A percentile compares a stretch with the other conserved stretches of the same genome.
These are phyloP conservation scores for Fragaria nilgerrensis DNA, from an alignment of 306 rosid genomes.

Conservation along the genomic window DNA sequence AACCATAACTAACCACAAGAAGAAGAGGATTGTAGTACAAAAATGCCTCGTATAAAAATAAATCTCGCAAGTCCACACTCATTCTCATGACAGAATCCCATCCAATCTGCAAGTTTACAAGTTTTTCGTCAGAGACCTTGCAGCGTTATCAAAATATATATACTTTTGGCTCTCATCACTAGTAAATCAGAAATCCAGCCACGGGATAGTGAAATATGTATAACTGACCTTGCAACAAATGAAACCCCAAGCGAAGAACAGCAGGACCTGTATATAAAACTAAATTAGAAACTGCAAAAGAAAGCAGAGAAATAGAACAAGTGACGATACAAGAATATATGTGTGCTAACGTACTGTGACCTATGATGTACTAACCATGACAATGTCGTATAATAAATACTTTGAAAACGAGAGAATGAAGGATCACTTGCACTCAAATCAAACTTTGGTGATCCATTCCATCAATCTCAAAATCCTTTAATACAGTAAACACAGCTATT, in stretches of 20 bases:
- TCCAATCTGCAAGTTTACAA: slow-evolving; percentile 63
- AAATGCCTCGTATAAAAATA: slow-evolving; percentile 94
- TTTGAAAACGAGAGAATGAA: not conserved
- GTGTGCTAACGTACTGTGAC: slow-evolving; percentile 8
- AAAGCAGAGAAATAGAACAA: slow-evolving; percentile 4
- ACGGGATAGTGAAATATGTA: slow-evolving; percentile 1
- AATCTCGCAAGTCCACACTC: slow-evolving; percentile 88
- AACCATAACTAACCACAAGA: slow-evolving; percentile 66
- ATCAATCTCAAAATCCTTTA: slow-evolving; percentile 2
- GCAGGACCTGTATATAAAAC: slow-evolving; percentile 60
- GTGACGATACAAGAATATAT: slow-evolving; percentile 2
- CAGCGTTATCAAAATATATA: slow-evolving; percentile 20
- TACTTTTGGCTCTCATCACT: slow-evolving; percentile 12
- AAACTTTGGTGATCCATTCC: slow-evolving; percentile 4
- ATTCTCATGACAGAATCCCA: slow-evolving; percentile 99
- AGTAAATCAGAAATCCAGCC: slow-evolving; percentile 8
- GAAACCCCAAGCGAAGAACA: slow-evolving; percentile 80
- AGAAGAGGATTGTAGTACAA: slow-evolving; percentile 97
- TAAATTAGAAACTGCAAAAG: slow-evolving; percentile 31
- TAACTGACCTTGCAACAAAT: slow-evolving; percentile 88
- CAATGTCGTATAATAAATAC: not conserved
- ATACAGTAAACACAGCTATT: not conserved
- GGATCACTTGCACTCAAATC: not conserved
- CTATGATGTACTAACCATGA: not conserved
- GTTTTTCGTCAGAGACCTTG: slow-evolving; percentile 18